Evolutionary conservation across 371 early-diverging fungal species (phyloP).

Genomic region (Thermomucor indicae-seudaticae): DNA sequence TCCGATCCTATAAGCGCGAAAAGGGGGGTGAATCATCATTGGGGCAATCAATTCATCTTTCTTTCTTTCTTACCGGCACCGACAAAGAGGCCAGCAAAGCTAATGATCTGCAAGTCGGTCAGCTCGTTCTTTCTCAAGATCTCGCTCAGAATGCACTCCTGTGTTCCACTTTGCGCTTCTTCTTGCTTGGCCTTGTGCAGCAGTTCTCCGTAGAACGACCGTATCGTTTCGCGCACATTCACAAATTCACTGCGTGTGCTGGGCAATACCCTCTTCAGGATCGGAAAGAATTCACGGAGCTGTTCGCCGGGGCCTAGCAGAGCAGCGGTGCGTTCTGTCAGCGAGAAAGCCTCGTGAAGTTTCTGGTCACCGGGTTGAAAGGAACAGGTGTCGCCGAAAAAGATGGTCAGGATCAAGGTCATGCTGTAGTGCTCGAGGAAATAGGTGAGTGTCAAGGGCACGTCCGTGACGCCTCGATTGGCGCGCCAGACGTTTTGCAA

Average conservation of each 20-base stretch:
- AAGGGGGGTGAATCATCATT: not conserved
- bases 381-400: constrained; percentile 30
- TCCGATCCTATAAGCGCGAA: constrained; percentile 37
- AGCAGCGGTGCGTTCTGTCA: constrained; percentile 30
- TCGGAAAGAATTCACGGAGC: constrained; percentile 40
- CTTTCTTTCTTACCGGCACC: constrained; percentile 30
- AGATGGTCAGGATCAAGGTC: constrained; percentile 37
- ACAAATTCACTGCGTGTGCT: constrained; percentile 8
- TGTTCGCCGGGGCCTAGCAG: constrained; percentile 35
- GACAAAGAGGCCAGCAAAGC: constrained; percentile 34
- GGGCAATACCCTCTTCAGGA: constrained; percentile 26
- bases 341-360: constrained; percentile 29
- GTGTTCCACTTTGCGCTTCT: no score
- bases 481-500: constrained; percentile 6
- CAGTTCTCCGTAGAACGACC: constrained; percentile 26
- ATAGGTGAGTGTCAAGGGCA: constrained; percentile 7
- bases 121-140: constrained; percentile 21
- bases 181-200: constrained; percentile 17
- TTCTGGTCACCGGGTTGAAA: constrained; percentile 32
- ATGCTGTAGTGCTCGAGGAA: constrained; percentile 41
- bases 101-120: constrained; percentile 28
- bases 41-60: not conserved
- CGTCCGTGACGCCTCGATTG: not conserved
- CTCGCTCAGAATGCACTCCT: constrained; percentile 42
- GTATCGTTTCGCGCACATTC: constrained; percentile 10